These are phyloP conservation scores for Williopsis jadinii DNA, from an alignment of 1,139 yeast species.

Conservation along the genomic window DNA sequence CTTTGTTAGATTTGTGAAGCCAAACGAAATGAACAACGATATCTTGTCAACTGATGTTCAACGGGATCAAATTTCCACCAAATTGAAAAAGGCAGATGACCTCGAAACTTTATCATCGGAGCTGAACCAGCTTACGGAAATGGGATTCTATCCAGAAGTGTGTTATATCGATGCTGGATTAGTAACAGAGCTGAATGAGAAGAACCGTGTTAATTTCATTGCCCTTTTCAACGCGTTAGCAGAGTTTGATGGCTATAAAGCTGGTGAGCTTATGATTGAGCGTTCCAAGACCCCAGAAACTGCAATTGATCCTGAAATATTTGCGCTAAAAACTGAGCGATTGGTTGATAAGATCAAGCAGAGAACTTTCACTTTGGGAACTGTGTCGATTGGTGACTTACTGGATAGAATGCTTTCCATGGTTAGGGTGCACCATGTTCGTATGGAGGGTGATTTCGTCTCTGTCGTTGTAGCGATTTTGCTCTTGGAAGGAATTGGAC, in stretches of 20 bases:
- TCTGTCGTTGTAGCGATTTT: conserved; percentile 90
- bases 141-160: conserved; percentile 77
- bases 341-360: conserved; percentile 76
- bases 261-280: conserved; percentile 94
- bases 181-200: conserved; percentile 77
- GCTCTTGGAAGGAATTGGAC: conserved; percentile 87
- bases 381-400: conserved; percentile 86
- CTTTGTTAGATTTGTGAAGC: conserved; percentile 65
- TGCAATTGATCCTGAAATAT: conserved; percentile 74
- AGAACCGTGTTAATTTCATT: conserved; percentile 76
- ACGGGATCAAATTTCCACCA: conserved; percentile 40
- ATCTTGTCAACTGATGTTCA: conserved; percentile 28
- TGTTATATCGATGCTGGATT: conserved; percentile 92
- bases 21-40: conserved; percentile 29
- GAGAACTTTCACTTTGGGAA: conserved; percentile 88
- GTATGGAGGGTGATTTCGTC: conserved; percentile 96
- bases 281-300: conserved; percentile 92
- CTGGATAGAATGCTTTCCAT: conserved; percentile 79
- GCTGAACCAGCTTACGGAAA: conserved; percentile 42
- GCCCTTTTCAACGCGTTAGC: conserved; percentile 86
- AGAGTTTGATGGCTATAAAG: conserved; percentile 87
- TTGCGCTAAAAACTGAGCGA: conserved; percentile 80
- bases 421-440: conserved; percentile 91
- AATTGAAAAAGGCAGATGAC: conserved; percentile 34
- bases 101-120: conserved; percentile 43